A percentile compares a stretch with the other conserved stretches of the same genome.
Evolutionary conservation across 1,284 basidiomycete species (phyloP).

Genomic region (Pulveroboletus sp.): DNA sequence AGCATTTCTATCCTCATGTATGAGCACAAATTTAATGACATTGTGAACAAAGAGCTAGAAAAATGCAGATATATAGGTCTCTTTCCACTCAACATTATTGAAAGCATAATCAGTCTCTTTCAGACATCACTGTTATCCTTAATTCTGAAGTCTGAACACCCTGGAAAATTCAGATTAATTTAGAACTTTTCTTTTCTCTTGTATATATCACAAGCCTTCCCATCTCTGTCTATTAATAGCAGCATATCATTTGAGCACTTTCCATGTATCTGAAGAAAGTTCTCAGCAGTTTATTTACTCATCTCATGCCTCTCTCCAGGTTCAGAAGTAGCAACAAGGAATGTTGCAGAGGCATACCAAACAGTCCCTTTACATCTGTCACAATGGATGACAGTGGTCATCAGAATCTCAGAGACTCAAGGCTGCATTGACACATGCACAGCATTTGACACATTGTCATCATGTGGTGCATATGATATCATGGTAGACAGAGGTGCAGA

Average conservation of each 20-base stretch:
- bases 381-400: background rate
- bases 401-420: rapidly evolving
- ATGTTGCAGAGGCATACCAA: background rate
- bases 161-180: background rate
- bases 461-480: conserved; percentile 34
- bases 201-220: no score
- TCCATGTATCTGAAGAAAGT: no score
- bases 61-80: no score
- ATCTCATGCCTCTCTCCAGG: background rate
- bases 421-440: background rate
- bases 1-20: no score
- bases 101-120: background rate
- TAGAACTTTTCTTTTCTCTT: conserved; percentile 8
- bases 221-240: no score
- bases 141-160: background rate
- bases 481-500: conserved; percentile 34
- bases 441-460: conserved; percentile 30
- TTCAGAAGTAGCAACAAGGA: background rate
- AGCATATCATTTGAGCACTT: no score
- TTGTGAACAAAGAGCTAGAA: no score
- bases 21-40: no score
- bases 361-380: background rate
- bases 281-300: background rate
- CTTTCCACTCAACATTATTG: no score
- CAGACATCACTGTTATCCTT: conserved; percentile 7